Evolutionary conservation across 2,329 filamentous ascomycete species (phyloP).

Genomic region (Aspergillus intermedius): DNA sequence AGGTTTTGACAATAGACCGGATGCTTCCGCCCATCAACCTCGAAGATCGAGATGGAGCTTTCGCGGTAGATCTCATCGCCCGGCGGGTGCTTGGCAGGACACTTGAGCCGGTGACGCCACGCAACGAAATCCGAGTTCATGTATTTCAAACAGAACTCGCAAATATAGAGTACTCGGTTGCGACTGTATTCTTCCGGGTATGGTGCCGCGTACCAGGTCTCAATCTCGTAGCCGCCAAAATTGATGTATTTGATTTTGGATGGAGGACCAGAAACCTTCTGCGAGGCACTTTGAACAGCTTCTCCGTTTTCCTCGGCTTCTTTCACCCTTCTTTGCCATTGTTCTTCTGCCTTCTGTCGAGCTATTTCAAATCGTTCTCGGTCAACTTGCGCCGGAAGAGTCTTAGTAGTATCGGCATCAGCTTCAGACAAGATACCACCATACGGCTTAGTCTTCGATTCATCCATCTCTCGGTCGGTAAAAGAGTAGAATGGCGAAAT

Average conservation of each 20-base stretch:
- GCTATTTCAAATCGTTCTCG: constrained; percentile 83
- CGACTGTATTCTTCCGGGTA: constrained; percentile 98
- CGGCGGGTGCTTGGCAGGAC: constrained; percentile 89
- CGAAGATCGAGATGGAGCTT: constrained; percentile 88
- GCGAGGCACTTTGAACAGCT: constrained; percentile 56
- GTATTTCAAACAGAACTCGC: constrained; percentile 98
- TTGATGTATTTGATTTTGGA: constrained; percentile 99
- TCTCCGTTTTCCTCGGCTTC: constrained; percentile 58
- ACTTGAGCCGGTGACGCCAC: constrained; percentile 96
- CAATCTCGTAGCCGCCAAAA: constrained; percentile 95
- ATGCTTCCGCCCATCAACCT: constrained; percentile 91
- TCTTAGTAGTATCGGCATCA: constrained; percentile 87
- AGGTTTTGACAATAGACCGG: constrained; percentile 95
- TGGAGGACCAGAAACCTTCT: constrained; percentile 74
- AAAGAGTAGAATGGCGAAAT: constrained; percentile 81
- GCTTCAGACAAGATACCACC: constrained; percentile 83
- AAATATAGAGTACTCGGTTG: constrained; percentile 95
- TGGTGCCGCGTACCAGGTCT: constrained; percentile 97
- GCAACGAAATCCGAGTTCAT: constrained; percentile 99
- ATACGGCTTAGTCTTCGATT: constrained; percentile 87
- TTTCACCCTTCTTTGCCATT: constrained; percentile 68
- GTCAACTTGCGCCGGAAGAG: constrained; percentile 72
- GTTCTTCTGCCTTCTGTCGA: constrained; percentile 82
- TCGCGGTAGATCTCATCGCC: constrained; percentile 98
- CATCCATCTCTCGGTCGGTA: constrained; percentile 80